Evolutionary conservation across 768 basidiomycete species (phyloP), one percentile per base, ranked within the genome.

Genomic region (Gymnopilus junonius): DNA sequence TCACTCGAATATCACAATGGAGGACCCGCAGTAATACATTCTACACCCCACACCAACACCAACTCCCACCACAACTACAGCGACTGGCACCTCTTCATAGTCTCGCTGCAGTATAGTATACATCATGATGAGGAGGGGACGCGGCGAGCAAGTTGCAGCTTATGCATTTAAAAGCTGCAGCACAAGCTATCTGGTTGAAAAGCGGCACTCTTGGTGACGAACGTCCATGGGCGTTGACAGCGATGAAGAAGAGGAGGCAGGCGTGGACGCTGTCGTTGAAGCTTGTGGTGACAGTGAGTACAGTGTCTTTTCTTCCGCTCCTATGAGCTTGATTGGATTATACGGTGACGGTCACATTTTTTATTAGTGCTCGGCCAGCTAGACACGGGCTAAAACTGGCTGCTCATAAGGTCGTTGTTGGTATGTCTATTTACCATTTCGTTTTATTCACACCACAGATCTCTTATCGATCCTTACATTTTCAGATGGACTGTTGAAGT

Each of bases 341-440:
- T 6, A n/a, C 20, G 15, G 0, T 42, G 15, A 20, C 20, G 8
- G 7, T 5, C 8, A 29, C 31, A 42, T 42, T 50, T 32, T 32
- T 51, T 6, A 2, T 14, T 35, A 76, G 79, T 73, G 66, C 67
- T 83, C 34, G 75, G 76, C 8, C 76, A 77, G 37, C 61, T 86
- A 39, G 78, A 83, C 62, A 62, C 70, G 8, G 1, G 90, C 92
- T 61, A 98, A 99, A 73, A 87, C 91, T 2, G 84, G 81, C 85
- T 6, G 91, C 92, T 0, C 96, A 99, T 73, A 92, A 92, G 69
- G 78, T 91, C 20, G 83, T 97, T 20, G 95, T 96, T 62, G 93
- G 94, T 94, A 64, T 69, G 88, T 51, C n/a, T 21, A 17, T 17
- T 72, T 12, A 45, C 8, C 2, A 14, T 39, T 40, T n/a, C 29